A percentile compares a stretch with the other conserved stretches of the same genome.
Conservation (phyloP, 139 green algal genomes). For the Asterochloris sp. region DNA sequence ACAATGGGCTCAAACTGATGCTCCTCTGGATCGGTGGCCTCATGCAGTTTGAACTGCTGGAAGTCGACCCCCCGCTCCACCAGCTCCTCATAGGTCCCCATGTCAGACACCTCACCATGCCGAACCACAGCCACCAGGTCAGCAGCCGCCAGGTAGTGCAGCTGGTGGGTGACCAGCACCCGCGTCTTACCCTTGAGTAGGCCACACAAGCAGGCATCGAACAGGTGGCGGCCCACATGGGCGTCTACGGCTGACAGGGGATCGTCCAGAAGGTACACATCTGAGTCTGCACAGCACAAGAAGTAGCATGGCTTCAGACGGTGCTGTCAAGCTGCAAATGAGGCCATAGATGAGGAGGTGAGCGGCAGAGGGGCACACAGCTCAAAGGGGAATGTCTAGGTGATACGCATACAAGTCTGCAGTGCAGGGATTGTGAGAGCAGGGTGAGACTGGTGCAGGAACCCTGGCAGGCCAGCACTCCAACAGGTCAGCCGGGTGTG, state of each 20-base stretch:
- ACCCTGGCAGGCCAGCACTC: too few relatives aligned
- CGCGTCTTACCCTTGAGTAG: constrained; percentile 48
- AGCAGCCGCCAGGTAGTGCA: constrained; percentile 76
- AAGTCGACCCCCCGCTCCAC: constrained; percentile 21
- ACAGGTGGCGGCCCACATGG: constrained; percentile 72
- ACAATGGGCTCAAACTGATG: too few relatives aligned
- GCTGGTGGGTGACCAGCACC: constrained; percentile 88
- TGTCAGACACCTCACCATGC: constrained; percentile 5
- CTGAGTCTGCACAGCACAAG: constrained; percentile 38
- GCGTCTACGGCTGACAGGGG: constrained; percentile 82
- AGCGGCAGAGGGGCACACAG: background rate
- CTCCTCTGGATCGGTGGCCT: background rate
- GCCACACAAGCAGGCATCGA: constrained; percentile 67
- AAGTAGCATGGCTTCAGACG: too few relatives aligned
- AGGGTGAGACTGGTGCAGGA: too few relatives aligned
- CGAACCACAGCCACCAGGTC: constrained; percentile 76
- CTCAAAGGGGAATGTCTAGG: too few relatives aligned
- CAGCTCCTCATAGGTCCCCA: constrained; percentile 20
- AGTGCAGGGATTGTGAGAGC: too few relatives aligned
- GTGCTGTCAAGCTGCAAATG: too few relatives aligned
- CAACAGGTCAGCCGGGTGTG: too few relatives aligned
- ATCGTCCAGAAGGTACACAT: constrained; percentile 83
- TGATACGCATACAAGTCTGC: too few relatives aligned
- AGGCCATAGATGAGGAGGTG: too few relatives aligned
- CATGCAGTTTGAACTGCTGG: constrained; percentile 8